Evolutionary conservation across 768 basidiomycete species (phyloP).

Genomic region (Galerina sulciceps): DNA sequence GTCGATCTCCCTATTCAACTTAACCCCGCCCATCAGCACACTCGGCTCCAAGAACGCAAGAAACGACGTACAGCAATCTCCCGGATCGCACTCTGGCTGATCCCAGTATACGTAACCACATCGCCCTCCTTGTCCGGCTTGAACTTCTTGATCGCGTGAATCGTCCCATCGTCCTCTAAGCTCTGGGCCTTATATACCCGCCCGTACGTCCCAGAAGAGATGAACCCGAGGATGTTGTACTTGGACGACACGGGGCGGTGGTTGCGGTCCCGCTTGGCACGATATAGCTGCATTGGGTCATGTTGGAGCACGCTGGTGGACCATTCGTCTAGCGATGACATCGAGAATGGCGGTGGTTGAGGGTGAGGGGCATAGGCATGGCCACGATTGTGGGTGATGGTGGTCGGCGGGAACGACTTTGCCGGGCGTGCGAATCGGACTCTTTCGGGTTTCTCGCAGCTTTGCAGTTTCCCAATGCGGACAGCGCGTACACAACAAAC

Average conservation of each 20-base stretch:
- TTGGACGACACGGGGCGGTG: conserved; percentile 75
- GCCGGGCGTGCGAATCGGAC: no score
- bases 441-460: no score
- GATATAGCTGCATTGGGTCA: conserved; percentile 89
- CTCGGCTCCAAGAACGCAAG: not conserved
- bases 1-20: conserved; percentile 89
- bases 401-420: no score
- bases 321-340: conserved; percentile 8
- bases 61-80: conserved; percentile 69
- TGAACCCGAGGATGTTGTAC: conserved; percentile 94
- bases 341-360: not conserved
- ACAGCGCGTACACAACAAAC: no score
- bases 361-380: not conserved
- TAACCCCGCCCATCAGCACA: not conserved
- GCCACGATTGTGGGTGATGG: no score
- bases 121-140: conserved; percentile 99
- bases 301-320: conserved; percentile 42
- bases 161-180: conserved; percentile 64
- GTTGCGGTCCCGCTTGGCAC: conserved; percentile 73
- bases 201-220: conserved; percentile 97
- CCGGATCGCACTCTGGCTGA: conserved; percentile 95
- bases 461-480: no score
- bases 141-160: conserved; percentile 99
- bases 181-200: conserved; percentile 97
- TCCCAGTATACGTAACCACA: conserved; percentile 92